These are phyloP conservation scores for Syncephalastrum sp. DNA, from an alignment of 371 early-diverging fungal genomes.

Conservation along the genomic window DNA sequence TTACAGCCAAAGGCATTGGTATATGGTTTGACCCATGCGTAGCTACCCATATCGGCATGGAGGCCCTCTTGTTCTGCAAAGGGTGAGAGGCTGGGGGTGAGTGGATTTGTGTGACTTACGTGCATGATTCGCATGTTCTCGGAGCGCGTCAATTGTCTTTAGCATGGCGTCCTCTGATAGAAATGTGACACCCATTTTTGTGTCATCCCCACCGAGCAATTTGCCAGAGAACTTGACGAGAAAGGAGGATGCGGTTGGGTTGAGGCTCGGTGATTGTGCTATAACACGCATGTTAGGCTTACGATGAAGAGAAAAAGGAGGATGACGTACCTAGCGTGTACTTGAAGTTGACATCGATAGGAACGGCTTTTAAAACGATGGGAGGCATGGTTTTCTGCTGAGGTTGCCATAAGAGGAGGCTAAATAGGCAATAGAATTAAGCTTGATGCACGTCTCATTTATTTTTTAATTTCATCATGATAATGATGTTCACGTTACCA, in stretches of 20 bases:
- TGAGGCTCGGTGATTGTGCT: slow-evolving; percentile 9
- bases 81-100: neutral
- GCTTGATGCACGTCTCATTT: slow-evolving; percentile 2
- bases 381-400: slow-evolving; percentile 31
- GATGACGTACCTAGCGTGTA: slow-evolving; percentile 21
- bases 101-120: neutral
- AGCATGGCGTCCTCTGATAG: neutral
- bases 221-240: too few relatives aligned
- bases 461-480: neutral
- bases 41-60: neutral
- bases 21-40: neutral
- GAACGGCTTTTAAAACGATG: slow-evolving; percentile 19
- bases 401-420: slow-evolving; percentile 19
- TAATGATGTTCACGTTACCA: slow-evolving; percentile 21
- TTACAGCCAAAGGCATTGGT: neutral
- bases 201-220: neutral
- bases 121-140: neutral
- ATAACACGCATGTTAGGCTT: neutral
- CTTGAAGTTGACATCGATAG: slow-evolving; percentile 26
- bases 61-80: neutral
- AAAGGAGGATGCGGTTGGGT: slow-evolving; percentile 2
- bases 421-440: slow-evolving; percentile 1
- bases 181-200: neutral
- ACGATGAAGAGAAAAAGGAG: neutral
- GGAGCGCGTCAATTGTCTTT: neutral